These are phyloP conservation scores for Argentina anserina DNA, from an alignment of 306 rosid genomes.

Conservation along the genomic window DNA sequence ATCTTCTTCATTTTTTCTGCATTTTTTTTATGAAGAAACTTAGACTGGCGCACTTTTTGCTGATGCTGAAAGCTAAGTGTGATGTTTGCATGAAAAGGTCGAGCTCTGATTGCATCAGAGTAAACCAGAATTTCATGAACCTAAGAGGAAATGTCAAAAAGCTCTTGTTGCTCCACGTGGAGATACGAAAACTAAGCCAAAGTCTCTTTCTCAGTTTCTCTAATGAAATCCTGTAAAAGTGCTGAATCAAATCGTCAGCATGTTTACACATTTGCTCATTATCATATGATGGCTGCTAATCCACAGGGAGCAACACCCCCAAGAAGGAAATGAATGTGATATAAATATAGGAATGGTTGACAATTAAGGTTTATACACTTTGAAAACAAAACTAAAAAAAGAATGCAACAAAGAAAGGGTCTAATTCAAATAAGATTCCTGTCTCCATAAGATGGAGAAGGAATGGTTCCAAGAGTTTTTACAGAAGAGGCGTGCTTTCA, in stretches of 20 bases:
- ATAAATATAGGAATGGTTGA: slow-evolving; percentile 1
- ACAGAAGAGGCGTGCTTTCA: background rate
- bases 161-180: slow-evolving; percentile 51
- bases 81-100: slow-evolving; percentile 5
- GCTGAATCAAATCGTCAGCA: background rate
- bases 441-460: background rate
- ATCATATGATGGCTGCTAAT: background rate
- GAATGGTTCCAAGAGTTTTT: background rate
- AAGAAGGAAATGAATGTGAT: background rate
- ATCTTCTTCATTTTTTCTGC: background rate
- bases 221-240: background rate
- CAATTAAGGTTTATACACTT: background rate
- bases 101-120: slow-evolving; percentile 5
- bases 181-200: slow-evolving; percentile 5
- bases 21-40: background rate
- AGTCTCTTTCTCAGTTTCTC: background rate
- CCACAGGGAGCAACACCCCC: background rate
- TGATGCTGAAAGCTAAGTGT: background rate
- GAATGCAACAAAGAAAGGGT: too few species aligned
- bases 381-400: background rate
- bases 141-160: slow-evolving; percentile 19
- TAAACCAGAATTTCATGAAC: background rate
- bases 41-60: background rate
- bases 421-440: background rate
- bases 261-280: background rate